Percentiles rank a stretch among this genome's conserved stretches.
phyloP scores from a whole-genome alignment of 2,329 filamentous ascomycete genomes.

The Monilinia fructicola region DNA sequence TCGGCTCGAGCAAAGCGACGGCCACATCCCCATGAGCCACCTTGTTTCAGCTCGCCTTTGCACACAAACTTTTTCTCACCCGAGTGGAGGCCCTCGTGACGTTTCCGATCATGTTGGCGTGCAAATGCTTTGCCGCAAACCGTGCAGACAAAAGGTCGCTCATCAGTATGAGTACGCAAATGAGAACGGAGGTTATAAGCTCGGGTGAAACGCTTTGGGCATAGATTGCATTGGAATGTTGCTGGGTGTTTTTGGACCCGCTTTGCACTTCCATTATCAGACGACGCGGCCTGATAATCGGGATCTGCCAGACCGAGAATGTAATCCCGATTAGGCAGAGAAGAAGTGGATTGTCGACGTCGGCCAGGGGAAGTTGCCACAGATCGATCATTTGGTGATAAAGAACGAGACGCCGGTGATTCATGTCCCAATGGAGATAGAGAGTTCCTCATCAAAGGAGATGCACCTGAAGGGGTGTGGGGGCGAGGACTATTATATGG shows the following conservation, averaged over 20 bases:
- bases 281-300: slow-evolving; percentile 67
- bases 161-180: slow-evolving; percentile 92
- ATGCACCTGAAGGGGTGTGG: slow-evolving; percentile 51
- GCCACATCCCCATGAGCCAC: slow-evolving; percentile 87
- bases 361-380: slow-evolving; percentile 47
- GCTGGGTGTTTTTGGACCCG: slow-evolving; percentile 97
- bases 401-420: slow-evolving; percentile 49
- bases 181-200: slow-evolving; percentile 97
- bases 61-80: slow-evolving; percentile 99
- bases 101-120: slow-evolving; percentile 93
- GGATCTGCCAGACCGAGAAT: slow-evolving; percentile 91
- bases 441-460: slow-evolving; percentile 54
- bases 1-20: slow-evolving; percentile 92
- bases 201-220: slow-evolving; percentile 92
- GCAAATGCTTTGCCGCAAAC: slow-evolving; percentile 98
- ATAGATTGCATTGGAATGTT: slow-evolving; percentile 91
- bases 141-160: slow-evolving; percentile 94
- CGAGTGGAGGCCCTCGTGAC: slow-evolving; percentile 92
- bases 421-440: slow-evolving; percentile 46
- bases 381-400: slow-evolving; percentile 59
- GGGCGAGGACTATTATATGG: slow-evolving; percentile 48
- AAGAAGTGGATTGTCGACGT: slow-evolving; percentile 63
- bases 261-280: slow-evolving; percentile 61
- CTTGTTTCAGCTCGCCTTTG: slow-evolving; percentile 81
- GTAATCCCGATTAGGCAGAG: slow-evolving; percentile 62